A percentile compares a stretch with the other conserved stretches of the same genome.
phyloP scores from a whole-genome alignment of 768 basidiomycete species.

The Pisolithus albus region DNA sequence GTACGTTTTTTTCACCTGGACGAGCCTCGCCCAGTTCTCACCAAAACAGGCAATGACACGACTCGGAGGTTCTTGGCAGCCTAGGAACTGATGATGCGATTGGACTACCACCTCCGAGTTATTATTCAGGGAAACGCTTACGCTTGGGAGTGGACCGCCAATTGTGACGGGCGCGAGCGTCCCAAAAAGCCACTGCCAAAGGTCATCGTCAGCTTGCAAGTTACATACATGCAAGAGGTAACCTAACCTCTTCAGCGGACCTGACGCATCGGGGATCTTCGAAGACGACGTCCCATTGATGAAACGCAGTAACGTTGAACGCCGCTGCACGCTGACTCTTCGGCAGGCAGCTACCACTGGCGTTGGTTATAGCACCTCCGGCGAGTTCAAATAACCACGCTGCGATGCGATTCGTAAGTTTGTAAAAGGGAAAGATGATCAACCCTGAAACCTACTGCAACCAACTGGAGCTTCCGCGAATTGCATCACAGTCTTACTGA shows the following conservation, averaged over 20 bases:
- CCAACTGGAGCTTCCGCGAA: conserved; percentile 84
- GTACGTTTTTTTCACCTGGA: conserved; percentile 64
- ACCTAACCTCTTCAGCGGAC: conserved; percentile 71
- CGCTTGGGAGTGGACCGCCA: conserved; percentile 82
- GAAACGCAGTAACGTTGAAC: conserved; percentile 84
- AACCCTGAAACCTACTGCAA: conserved; percentile 60
- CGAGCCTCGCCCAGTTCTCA: conserved; percentile 64
- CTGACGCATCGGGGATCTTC: conserved; percentile 75
- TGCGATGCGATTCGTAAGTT: conserved; percentile 18
- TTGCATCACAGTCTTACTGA: conserved; percentile 73
- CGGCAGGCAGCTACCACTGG: conserved; percentile 68
- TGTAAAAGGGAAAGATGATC: neutral
- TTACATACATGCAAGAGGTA: neutral
- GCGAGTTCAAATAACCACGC: conserved; percentile 93
- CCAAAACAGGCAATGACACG: conserved; percentile 67
- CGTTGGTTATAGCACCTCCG: conserved; percentile 71
- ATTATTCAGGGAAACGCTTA: conserved; percentile 35
- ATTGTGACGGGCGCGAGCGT: conserved; percentile 65
- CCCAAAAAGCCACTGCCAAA: conserved; percentile 65
- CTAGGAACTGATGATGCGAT: conserved; percentile 54
- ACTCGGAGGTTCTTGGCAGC: conserved; percentile 56
- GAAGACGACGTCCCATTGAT: conserved; percentile 86
- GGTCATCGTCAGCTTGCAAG: conserved; percentile 3
- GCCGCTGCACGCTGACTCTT: conserved; percentile 70
- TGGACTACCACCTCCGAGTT: conserved; percentile 11